phyloP scores from a whole-genome alignment of 2,329 filamentous ascomycete species.

The Alternaria burnsii region DNA sequence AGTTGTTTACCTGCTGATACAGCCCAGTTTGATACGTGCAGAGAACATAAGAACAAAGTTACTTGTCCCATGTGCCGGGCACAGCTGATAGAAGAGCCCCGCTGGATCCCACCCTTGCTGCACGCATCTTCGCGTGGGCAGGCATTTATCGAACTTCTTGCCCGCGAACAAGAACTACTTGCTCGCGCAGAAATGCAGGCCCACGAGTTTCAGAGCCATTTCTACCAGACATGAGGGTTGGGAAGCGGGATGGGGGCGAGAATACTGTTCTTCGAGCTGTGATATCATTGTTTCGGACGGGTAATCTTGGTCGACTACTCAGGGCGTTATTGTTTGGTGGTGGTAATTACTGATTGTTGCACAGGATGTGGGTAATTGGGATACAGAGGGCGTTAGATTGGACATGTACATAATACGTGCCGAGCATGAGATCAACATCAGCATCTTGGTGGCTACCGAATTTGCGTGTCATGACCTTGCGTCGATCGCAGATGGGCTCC shows the following conservation, averaged over 20 bases:
- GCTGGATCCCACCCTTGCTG: slow-evolving; percentile 18
- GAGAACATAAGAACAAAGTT: slow-evolving; percentile 48
- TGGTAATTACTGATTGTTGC: neutral
- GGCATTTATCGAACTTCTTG: slow-evolving; percentile 28
- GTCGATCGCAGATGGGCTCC: slow-evolving; percentile 18
- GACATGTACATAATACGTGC: slow-evolving; percentile 10
- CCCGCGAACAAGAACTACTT: slow-evolving; percentile 31
- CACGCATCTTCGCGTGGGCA: slow-evolving; percentile 20
- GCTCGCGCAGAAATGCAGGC: slow-evolving; percentile 27
- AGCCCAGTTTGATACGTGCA: slow-evolving; percentile 39
- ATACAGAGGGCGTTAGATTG: neutral
- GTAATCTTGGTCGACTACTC: slow-evolving; percentile 12
- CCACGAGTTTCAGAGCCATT: slow-evolving; percentile 30
- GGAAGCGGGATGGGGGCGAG: neutral
- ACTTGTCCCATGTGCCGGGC: slow-evolving; percentile 51
- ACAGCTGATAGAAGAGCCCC: slow-evolving; percentile 37
- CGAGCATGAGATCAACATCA: slow-evolving; percentile 4
- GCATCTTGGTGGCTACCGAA: slow-evolving; percentile 3
- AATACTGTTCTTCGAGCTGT: slow-evolving; percentile 10
- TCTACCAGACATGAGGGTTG: slow-evolving; percentile 19
- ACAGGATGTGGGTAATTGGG: slow-evolving; percentile 5
- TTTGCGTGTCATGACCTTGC: slow-evolving; percentile 10
- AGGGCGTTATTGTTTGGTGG: slow-evolving; percentile 20
- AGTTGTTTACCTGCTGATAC: slow-evolving; percentile 4
- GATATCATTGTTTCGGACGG: slow-evolving; percentile 28